These are phyloP conservation scores for Jacaranda mimosifolia DNA, from an alignment of 257 asterid species.

Conservation along the genomic window DNA sequence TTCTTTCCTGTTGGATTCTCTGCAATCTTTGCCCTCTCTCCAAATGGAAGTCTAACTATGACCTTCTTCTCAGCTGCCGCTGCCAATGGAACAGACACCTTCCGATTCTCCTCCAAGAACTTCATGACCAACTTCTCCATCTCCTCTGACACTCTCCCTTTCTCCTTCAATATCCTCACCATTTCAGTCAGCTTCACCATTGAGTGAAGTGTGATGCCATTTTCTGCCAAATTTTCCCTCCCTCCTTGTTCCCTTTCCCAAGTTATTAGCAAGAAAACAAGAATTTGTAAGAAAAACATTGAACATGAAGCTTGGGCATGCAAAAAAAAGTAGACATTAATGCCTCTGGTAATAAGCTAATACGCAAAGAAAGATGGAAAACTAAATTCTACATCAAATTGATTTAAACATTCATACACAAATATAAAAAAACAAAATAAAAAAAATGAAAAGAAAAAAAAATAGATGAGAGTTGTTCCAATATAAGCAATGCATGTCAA, in stretches of 20 bases:
- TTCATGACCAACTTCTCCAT: slow-evolving; percentile 79
- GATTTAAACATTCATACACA: background rate
- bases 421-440: background rate
- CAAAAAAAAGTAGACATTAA: background rate
- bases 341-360: background rate
- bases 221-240: slow-evolving; percentile 87
- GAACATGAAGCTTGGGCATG: slow-evolving; percentile 4
- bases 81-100: slow-evolving; percentile 65
- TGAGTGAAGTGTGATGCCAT: slow-evolving; percentile 85
- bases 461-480: background rate
- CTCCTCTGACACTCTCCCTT: slow-evolving; percentile 90
- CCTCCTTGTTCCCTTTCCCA: slow-evolving; percentile 95
- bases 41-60: slow-evolving; percentile 64
- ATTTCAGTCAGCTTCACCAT: slow-evolving; percentile 90
- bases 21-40: slow-evolving; percentile 81
- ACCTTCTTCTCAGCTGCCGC: slow-evolving; percentile 48
- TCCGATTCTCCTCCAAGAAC: slow-evolving; percentile 84
- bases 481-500: background rate
- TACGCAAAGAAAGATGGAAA: slow-evolving; percentile 3
- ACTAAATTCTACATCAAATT: background rate
- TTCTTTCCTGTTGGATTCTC: slow-evolving; percentile 90
- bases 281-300: background rate
- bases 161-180: slow-evolving; percentile 90
- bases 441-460: background rate
- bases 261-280: slow-evolving; percentile 33